Percentiles rank a stretch among this genome's conserved stretches.
phyloP scores from a whole-genome alignment of 2,329 filamentous ascomycete genomes.

The Trichoderma brevicompactum region DNA sequence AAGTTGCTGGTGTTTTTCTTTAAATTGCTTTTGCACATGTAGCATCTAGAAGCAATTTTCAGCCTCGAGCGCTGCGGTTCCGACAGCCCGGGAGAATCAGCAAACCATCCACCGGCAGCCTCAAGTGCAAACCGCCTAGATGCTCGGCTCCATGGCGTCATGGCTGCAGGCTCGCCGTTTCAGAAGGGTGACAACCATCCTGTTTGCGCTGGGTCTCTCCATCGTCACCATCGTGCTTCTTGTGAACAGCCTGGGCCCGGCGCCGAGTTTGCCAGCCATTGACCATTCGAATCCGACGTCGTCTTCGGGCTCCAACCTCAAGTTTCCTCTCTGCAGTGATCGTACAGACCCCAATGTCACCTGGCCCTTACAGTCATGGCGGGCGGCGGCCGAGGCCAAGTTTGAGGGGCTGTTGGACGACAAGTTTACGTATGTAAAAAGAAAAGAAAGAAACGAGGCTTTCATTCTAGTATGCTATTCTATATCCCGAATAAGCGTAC shows the following conservation, averaged over 20 bases:
- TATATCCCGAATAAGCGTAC: background rate
- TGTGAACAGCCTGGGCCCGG: conserved; percentile 8
- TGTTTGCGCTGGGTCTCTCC: conserved; percentile 20
- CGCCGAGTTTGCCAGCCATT: background rate
- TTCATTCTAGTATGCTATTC: background rate
- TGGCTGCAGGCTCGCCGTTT: conserved; percentile 27
- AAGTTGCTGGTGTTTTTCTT: background rate
- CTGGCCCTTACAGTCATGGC: conserved; percentile 14
- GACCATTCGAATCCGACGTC: background rate
- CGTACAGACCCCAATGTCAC: conserved; percentile 1
- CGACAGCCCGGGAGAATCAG: background rate
- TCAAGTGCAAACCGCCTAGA: background rate
- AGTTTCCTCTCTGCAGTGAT: conserved; percentile 21
- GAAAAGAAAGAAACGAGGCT: background rate
- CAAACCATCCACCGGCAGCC: background rate
- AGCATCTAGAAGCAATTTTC: background rate
- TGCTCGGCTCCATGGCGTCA: conserved; percentile 22
- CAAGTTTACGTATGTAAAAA: conserved; percentile 41
- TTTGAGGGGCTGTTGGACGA: conserved; percentile 37
- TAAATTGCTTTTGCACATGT: background rate
- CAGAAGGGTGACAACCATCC: conserved; percentile 25
- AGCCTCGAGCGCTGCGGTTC: background rate
- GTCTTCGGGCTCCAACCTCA: background rate
- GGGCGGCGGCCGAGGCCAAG: conserved; percentile 32
- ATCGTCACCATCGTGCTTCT: conserved; percentile 25